Base-by-base conservation (phyloP, 371 early-diverging fungal genomes). In the Apophysomyces sp. region DNA sequence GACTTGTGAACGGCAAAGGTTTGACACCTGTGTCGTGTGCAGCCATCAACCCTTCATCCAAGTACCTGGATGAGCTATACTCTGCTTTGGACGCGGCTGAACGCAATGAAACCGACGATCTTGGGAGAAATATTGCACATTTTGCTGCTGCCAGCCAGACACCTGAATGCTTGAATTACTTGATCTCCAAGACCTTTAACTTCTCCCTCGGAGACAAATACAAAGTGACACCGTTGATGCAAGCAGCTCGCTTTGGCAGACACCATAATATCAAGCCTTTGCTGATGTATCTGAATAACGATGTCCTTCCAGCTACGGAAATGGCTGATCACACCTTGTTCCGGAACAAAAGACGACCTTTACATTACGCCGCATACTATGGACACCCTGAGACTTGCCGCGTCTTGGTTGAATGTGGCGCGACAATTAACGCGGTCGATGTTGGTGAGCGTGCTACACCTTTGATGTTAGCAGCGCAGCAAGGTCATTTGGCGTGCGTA, bases 81-180 rank as follows among this genome's bases (percentile, higher is more conserved):
- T 75, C 71, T 29, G 58, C 62, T 4, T 60, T 86, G 21, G 69
- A 80, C 49, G 61, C 77, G n/a, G 62, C 68, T 13, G 82, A 81
- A 53, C 63, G 70, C 4, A 40, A 70, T 0, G 71, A 74, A 13
- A 63, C 69, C 0, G 88, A 88, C 59, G 65, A 67, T 0, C 59
- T 62, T 32, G 81, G 83, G 0, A 71, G 88, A 49, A 80, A 73
- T 3, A 72, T 83, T 18, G 74, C 81, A 7, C 85, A 86, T 61
- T 88, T 77, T 73, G 85, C 88, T n/a, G 85, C 84, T 29, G 81
- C 72, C 1, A 83, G 82, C 53, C 69, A 74, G 11, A 80, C 81
- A 4, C 64, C 81, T 16, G 84, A 57, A 15, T 80, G 81, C 27
- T 56, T 88, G 31, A 69, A 81, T 24, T 83, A 68, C 49, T 59